A percentile compares a stretch with the other conserved stretches of the same genome.
Evolutionary conservation across 2,329 filamentous ascomycete species (phyloP).

Genomic region (Trichoderma brevicompactum): DNA sequence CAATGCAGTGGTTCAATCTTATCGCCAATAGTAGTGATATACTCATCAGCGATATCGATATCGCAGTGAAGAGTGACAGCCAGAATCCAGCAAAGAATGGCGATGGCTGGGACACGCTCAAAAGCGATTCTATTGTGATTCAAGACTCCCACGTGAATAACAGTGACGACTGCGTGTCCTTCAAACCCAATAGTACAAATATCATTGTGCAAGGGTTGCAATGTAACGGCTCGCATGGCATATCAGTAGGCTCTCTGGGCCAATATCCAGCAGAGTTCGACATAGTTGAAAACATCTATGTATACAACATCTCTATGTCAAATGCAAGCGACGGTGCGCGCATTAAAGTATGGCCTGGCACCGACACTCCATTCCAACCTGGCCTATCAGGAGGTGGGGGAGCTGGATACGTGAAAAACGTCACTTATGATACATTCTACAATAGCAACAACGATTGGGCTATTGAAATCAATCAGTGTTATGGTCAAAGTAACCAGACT

Average conservation of each 20-base stretch:
- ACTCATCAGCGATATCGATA: conserved; percentile 9
- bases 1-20: conserved; percentile 10
- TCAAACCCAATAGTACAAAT: conserved; percentile 19
- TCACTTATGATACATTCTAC: conserved; percentile 13
- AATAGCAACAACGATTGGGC: conserved; percentile 21
- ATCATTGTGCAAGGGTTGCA: conserved; percentile 14
- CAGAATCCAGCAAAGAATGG: conserved; percentile 15
- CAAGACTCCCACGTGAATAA: conserved; percentile 10
- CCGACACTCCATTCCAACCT: conserved; percentile 9
- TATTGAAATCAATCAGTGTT: conserved; percentile 19
- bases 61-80: conserved; percentile 10
- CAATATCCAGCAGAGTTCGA: conserved; percentile 18
- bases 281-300: conserved; percentile 7
- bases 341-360: conserved; percentile 14
- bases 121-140: conserved; percentile 6
- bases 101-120: conserved; percentile 14
- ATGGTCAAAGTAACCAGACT: conserved; percentile 18
- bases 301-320: conserved; percentile 14
- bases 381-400: conserved; percentile 14
- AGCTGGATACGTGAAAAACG: conserved; percentile 12
- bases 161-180: conserved; percentile 16
- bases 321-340: conserved; percentile 14
- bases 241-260: conserved; percentile 9
- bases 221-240: conserved; percentile 15
- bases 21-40: conserved; percentile 17